Evolutionary conservation across 495 filamentous ascomycete genomes (phyloP).

Genomic region (Podospora pseudoanserina): DNA sequence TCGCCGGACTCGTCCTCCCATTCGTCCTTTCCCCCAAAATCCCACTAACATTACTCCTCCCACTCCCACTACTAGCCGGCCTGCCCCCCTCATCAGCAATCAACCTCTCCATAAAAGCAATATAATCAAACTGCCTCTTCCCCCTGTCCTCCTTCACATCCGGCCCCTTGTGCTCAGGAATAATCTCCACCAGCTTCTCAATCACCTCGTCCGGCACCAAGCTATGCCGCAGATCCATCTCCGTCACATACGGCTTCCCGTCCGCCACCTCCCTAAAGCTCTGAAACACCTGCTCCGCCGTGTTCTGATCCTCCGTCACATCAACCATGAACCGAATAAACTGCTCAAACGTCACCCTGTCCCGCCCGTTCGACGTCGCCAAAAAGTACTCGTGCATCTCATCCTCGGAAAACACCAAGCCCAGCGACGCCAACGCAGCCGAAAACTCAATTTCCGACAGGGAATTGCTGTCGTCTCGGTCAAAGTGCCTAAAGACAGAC

Average conservation of each 20-base stretch:
- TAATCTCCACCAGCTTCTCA: conserved; percentile 80
- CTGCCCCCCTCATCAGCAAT: conserved; percentile 33
- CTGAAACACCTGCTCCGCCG: conserved; percentile 95
- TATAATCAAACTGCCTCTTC: conserved; percentile 81
- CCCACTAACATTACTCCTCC: neutral
- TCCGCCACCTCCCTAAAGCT: conserved; percentile 95
- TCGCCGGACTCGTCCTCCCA: conserved; percentile 1
- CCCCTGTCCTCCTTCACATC: conserved; percentile 76
- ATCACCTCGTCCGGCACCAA: conserved; percentile 94
- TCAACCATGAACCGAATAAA: conserved; percentile 99
- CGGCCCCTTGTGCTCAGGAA: conserved; percentile 75
- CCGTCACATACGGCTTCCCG: conserved; percentile 97
- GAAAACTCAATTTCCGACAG: conserved; percentile 94
- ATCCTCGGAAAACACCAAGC: conserved; percentile 87
- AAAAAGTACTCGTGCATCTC: conserved; percentile 94
- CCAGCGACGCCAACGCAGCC: conserved; percentile 86
- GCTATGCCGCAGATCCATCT: conserved; percentile 90
- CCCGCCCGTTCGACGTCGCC: conserved; percentile 68
- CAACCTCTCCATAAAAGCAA: conserved; percentile 86
- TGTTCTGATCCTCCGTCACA: conserved; percentile 97
- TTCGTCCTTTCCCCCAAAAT: neutral
- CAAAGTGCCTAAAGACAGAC: conserved; percentile 94
- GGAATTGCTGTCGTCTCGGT: conserved; percentile 85
- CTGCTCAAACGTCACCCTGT: conserved; percentile 91
- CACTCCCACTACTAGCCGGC: conserved; percentile 6